phyloP scores from a whole-genome alignment of 2,329 filamentous ascomycete genomes.

The Colletotrichum costaricense region DNA sequence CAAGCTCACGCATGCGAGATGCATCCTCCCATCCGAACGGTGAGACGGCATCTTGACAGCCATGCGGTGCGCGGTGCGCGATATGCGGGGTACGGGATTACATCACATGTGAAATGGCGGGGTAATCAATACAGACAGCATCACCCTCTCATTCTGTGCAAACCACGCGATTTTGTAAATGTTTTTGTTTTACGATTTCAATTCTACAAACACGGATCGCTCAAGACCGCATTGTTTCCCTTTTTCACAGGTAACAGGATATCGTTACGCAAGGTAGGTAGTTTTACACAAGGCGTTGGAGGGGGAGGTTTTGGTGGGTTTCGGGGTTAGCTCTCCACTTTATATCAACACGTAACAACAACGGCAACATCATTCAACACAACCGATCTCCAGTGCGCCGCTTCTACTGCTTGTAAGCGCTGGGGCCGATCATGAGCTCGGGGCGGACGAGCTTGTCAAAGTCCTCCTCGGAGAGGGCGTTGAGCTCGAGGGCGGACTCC shows the following conservation, averaged over 20 bases:
- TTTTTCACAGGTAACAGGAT: slow-evolving; percentile 32
- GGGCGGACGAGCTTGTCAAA: slow-evolving; percentile 92
- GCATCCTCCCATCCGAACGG: not conserved
- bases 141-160: no score
- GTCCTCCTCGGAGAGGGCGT: slow-evolving; percentile 87
- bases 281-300: slow-evolving; percentile 18
- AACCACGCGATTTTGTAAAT: no score
- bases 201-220: slow-evolving; percentile 25
- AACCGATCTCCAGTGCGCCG: not conserved
- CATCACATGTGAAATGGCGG: slow-evolving; percentile 7
- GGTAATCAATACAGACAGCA: not conserved
- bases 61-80: not conserved
- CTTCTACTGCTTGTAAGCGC: slow-evolving; percentile 64
- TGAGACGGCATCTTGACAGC: not conserved
- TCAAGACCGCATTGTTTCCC: slow-evolving; percentile 28
- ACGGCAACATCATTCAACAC: not conserved
- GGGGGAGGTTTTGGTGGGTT: not conserved
- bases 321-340: not conserved
- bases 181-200: slow-evolving; percentile 1
- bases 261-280: slow-evolving; percentile 28
- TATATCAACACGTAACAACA: not conserved
- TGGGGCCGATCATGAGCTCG: slow-evolving; percentile 94
- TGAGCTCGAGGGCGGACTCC: slow-evolving; percentile 91
- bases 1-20: not conserved
- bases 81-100: slow-evolving; percentile 1